Evolutionary conservation across 176 grass and related monocot genomes (phyloP), one percentile per base, ranked within the genome.

Genomic region (Aegilops speltoides): DNA sequence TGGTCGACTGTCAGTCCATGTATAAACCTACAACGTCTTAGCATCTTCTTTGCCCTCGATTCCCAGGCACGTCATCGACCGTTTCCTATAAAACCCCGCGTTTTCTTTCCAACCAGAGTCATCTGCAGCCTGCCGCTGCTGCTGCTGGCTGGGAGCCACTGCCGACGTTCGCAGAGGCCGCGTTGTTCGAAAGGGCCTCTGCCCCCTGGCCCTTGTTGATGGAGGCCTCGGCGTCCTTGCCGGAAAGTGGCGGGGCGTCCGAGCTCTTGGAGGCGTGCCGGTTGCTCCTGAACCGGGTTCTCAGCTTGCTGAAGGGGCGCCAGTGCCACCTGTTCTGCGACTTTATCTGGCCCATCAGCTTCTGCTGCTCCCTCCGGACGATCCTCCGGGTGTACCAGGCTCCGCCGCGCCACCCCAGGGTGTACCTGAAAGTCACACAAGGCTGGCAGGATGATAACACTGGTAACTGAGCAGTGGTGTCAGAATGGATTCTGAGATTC

Each of bases 351-450:
- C 93, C 93, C 91, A 91, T 79, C 64, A 89, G 62, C 90, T 93
- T 94, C 54, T 91, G 89, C 66, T 98, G 91, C 84, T 98, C 96
- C 78, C 88, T 90, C 24, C 85, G 88, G 69, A 93, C 84, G 33
- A 64, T 64, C 76, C 96, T 84, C 22, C 86, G 87, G 28, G 88
- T 23, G 3, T 98, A 94, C 96, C 93, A 94, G 62, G 82, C 80
- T 61, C 96, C 93, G n/a, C 96, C 81, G 10, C 96, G 91, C 96
- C 96, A 92, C n/a, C 96, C 96, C 19, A 98, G 62, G 33, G 76
- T 76, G n/a, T 92, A 98, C 68, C 93, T 98, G 91, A 3, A 24
- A 68, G 25, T 32, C 17, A 15, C 36, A 80, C 12, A 80, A 87
- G 19, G 9, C 32, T 50, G 46, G 22, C 34, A 38, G 69, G 40